Percentiles rank a stretch among this genome's conserved stretches.
These are phyloP conservation scores for Saprolegnia diclina DNA, from an alignment of 352 stramenopile species.

Conservation along the genomic window DNA sequence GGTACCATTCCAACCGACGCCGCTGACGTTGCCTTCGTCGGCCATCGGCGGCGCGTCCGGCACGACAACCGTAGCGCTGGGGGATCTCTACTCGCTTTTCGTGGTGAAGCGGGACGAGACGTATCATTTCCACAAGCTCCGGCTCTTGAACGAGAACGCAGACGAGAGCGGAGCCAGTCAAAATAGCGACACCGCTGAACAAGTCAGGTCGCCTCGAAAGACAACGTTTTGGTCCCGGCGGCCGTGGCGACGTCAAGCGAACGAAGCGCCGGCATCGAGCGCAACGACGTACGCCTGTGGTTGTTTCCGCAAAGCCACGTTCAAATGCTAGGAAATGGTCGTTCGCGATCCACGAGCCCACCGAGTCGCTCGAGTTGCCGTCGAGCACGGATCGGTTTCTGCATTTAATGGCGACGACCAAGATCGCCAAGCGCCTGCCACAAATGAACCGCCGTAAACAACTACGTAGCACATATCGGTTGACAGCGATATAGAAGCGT, in stretches of 20 bases:
- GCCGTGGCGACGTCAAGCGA: not conserved
- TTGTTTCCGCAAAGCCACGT: not conserved
- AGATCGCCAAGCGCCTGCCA: constrained; percentile 16
- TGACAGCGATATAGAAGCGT: not conserved
- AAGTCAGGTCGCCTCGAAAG: not conserved
- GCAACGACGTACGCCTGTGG: not conserved
- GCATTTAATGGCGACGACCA: constrained; percentile 18
- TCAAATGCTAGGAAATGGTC: constrained; percentile 10
- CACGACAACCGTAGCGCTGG: not conserved
- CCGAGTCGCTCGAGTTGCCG: constrained; percentile 13
- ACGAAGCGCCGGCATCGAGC: not conserved
- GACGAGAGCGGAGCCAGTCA: not conserved
- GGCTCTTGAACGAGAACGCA: not conserved
- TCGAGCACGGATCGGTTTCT: constrained; percentile 18
- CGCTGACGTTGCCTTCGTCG: not conserved
- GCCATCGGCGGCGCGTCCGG: not conserved
- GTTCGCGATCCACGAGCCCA: constrained; percentile 20
- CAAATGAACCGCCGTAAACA: not conserved
- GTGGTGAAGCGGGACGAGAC: constrained; percentile 6
- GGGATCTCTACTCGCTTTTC: constrained; percentile 8
- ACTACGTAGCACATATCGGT: not conserved
- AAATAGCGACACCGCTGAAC: not conserved
- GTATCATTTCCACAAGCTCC: not conserved
- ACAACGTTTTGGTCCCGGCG: not conserved
- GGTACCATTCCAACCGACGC: not conserved